phyloP scores from a whole-genome alignment of 108 stramenopile genomes.

The Fistulifera pelliculosa region DNA sequence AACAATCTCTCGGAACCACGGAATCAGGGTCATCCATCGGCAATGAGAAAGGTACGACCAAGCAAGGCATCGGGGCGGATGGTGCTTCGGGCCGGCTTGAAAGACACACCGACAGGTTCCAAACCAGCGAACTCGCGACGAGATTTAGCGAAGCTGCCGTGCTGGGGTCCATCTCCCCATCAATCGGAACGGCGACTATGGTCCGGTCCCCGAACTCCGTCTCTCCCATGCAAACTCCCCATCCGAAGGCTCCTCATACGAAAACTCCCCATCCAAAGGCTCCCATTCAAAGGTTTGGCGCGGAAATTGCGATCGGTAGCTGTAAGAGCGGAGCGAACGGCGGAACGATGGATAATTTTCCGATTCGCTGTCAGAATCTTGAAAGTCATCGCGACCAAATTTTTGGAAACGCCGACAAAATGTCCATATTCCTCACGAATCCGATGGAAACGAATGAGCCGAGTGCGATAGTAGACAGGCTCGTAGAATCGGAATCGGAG shows the following conservation, averaged over 20 bases:
- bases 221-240: background rate
- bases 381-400: slow-evolving; percentile 21
- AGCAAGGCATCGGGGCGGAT: background rate
- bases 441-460: background rate
- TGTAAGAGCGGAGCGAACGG: background rate
- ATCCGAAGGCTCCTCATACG: no score
- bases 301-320: background rate
- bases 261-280: no score
- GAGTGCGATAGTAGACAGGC: slow-evolving; percentile 6
- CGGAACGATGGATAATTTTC: slow-evolving; percentile 16
- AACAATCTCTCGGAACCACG: no score
- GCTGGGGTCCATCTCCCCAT: no score
- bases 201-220: background rate
- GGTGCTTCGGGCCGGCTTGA: background rate
- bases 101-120: no score
- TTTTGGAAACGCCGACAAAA: slow-evolving; percentile 23
- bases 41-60: background rate
- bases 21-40: no score
- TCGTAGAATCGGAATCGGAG: slow-evolving; percentile 13
- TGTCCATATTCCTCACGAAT: background rate
- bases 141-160: no score
- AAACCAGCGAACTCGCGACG: no score
- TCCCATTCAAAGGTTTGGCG: background rate
- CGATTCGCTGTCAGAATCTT: slow-evolving; percentile 10
- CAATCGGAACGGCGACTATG: no score